Conservation (phyloP, 495 filamentous ascomycete species). For the Tetracladium setigerum region DNA sequence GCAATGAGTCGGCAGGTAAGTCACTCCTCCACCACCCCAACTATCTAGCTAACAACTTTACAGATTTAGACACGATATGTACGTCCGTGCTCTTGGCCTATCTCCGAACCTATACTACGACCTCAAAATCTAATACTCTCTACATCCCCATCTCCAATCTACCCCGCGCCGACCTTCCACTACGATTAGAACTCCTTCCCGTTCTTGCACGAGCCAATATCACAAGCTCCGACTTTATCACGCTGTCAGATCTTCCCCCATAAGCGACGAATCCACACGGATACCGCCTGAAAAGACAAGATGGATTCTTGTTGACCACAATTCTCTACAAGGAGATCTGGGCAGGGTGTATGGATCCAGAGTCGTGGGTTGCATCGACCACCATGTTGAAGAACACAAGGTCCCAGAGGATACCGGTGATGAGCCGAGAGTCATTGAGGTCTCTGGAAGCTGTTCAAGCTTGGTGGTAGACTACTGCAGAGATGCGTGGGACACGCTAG, state of each 20-base stretch:
- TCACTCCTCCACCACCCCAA: background rate
- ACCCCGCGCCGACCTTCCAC: constrained; percentile 53
- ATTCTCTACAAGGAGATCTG: constrained; percentile 55
- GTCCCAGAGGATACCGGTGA: constrained; percentile 38
- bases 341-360: constrained; percentile 12
- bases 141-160: constrained; percentile 81
- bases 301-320: constrained; percentile 86
- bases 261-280: constrained; percentile 11
- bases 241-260: constrained; percentile 39
- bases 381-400: constrained; percentile 75
- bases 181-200: constrained; percentile 75
- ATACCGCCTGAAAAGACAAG: constrained; percentile 31
- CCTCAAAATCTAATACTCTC: constrained; percentile 37
- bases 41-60: background rate
- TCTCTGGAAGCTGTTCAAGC: constrained; percentile 71
- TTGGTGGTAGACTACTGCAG: constrained; percentile 60
- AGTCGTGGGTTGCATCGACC: constrained; percentile 78
- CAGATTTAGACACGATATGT: constrained; percentile 89
- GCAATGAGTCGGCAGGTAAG: constrained; percentile 65
- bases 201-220: constrained; percentile 39
- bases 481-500: constrained; percentile 44
- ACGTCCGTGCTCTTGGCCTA: constrained; percentile 82
- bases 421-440: constrained; percentile 56
- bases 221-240: constrained; percentile 37
- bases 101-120: constrained; percentile 50